These are phyloP conservation scores for Aspergillus candidus DNA, from an alignment of 2,329 filamentous ascomycete genomes.

Conservation along the genomic window DNA sequence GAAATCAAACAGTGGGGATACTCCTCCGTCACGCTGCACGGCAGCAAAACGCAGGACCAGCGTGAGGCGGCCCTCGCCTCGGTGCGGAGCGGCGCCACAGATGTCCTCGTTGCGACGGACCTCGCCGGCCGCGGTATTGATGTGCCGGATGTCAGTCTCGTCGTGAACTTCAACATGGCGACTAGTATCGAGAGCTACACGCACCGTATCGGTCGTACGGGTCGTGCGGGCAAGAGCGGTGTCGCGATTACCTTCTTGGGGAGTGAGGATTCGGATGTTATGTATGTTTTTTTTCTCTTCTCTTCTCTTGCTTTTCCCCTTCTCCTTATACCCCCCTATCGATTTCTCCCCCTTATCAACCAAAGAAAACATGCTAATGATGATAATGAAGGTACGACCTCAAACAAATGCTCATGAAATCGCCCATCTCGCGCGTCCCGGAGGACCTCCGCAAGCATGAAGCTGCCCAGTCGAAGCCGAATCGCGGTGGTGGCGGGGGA, in stretches of 20 bases:
- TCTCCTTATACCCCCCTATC: background rate
- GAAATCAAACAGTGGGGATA: conserved; percentile 95
- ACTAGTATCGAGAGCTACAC: conserved; percentile 89
- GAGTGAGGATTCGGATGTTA: conserved; percentile 77
- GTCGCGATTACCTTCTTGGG: conserved; percentile 93
- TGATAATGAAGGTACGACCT: conserved; percentile 60
- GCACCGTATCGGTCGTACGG: conserved; percentile 92
- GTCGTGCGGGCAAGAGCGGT: conserved; percentile 94
- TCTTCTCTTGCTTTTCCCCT: background rate
- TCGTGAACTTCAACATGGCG: conserved; percentile 99
- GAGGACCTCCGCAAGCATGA: conserved; percentile 88
- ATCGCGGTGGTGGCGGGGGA: conserved; percentile 17
- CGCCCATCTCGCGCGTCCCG: conserved; percentile 76
- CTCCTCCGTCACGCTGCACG: conserved; percentile 83
- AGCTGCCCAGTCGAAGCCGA: conserved; percentile 77
- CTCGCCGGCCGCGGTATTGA: conserved; percentile 96
- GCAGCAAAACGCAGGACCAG: conserved; percentile 95
- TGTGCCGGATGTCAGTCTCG: conserved; percentile 85
- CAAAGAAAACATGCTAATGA: conserved; percentile 12
- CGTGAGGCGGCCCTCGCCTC: conserved; percentile 84
- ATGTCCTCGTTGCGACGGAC: conserved; percentile 92
- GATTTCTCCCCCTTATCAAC: background rate
- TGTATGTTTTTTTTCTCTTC: conserved; percentile 48
- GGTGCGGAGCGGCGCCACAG: conserved; percentile 71
- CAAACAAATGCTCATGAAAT: conserved; percentile 93